Percentiles rank a stretch among this genome's conserved stretches.
These are phyloP conservation scores for Potentilla sterilis DNA, from an alignment of 306 rosid genomes.

Conservation along the genomic window DNA sequence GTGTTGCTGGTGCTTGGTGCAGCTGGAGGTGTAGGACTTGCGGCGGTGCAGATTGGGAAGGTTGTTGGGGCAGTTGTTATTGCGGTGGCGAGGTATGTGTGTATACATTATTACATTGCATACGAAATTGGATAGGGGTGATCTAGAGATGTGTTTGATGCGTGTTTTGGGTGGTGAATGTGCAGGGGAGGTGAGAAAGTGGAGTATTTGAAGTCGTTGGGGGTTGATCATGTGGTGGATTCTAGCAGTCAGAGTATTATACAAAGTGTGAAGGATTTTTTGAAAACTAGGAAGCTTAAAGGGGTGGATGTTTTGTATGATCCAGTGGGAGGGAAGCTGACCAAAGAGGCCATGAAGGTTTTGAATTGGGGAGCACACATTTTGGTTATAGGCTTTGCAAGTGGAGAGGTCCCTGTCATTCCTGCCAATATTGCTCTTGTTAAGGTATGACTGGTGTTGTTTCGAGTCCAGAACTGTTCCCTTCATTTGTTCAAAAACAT, in stretches of 20 bases:
- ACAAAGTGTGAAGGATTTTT: constrained; percentile 66
- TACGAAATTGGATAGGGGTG: neutral
- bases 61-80: constrained; percentile 78
- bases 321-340: constrained; percentile 90
- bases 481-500: neutral
- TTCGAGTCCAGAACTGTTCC: neutral
- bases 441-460: constrained; percentile 49
- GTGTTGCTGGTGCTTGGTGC: constrained; percentile 93
- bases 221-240: constrained; percentile 94
- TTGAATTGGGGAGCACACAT: constrained; percentile 90
- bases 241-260: constrained; percentile 51
- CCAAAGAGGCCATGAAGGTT: constrained; percentile 67
- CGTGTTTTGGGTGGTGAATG: constrained; percentile 15
- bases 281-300: constrained; percentile 64
- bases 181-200: constrained; percentile 81
- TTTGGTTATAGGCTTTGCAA: constrained; percentile 90
- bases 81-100: constrained; percentile 84
- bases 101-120: neutral
- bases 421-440: constrained; percentile 91
- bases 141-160: constrained; percentile 15
- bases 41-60: constrained; percentile 93
- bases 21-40: constrained; percentile 93
- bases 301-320: constrained; percentile 93
- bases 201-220: constrained; percentile 65
- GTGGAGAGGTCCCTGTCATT: constrained; percentile 90